Percentiles rank a stretch among this genome's conserved stretches.
These are phyloP conservation scores for Solanum paucissectum DNA, from an alignment of 257 asterid genomes.

Conservation along the genomic window DNA sequence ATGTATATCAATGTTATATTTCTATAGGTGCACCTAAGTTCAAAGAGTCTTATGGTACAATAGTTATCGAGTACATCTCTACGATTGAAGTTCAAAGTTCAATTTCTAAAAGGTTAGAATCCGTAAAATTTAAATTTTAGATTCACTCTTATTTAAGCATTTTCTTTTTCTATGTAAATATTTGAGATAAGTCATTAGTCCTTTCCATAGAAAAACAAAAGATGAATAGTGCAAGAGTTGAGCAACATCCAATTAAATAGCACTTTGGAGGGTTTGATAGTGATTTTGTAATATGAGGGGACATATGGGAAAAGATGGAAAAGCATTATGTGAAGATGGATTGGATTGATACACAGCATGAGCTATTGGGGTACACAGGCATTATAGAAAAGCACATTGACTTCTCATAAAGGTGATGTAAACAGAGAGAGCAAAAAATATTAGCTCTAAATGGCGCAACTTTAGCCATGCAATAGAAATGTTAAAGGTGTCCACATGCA, in stretches of 20 bases:
- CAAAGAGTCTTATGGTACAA: too few species aligned
- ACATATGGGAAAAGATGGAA: background rate
- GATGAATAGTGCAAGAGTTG: background rate
- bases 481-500: constrained; percentile 31
- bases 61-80: background rate
- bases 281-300: background rate
- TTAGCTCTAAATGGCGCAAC: constrained; percentile 7
- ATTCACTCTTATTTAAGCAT: background rate
- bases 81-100: background rate
- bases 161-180: background rate
- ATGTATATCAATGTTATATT: background rate
- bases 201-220: background rate
- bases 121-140: background rate
- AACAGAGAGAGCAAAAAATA: background rate
- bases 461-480: constrained; percentile 35
- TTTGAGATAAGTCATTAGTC: background rate
- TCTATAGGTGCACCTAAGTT: too few species aligned
- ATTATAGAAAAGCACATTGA: constrained; percentile 25
- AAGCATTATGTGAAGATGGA: background rate
- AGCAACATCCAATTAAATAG: background rate
- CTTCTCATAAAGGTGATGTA: constrained; percentile 19
- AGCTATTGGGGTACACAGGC: constrained; percentile 14
- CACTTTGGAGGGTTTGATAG: background rate
- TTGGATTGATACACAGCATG: constrained; percentile 3
- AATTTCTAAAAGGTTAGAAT: background rate